These are phyloP conservation scores for Neurospora cerealis DNA, from an alignment of 495 filamentous ascomycete species.

Conservation along the genomic window DNA sequence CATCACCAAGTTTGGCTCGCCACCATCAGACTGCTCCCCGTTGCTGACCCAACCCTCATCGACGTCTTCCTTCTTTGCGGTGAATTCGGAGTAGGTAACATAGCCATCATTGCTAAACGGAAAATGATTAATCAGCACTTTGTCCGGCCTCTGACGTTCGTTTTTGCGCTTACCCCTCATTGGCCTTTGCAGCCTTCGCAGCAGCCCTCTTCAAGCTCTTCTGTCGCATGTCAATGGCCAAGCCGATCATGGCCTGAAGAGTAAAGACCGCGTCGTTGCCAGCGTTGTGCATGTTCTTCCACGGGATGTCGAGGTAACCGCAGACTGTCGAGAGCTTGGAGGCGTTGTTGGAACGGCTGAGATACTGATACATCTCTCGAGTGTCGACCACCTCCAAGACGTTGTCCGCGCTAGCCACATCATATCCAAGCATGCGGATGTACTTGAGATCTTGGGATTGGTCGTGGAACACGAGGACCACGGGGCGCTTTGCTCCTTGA, in stretches of 20 bases:
- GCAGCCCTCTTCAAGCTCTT: conserved; percentile 3
- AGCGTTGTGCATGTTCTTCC: conserved; percentile 72
- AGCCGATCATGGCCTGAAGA: conserved; percentile 59
- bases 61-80: conserved; percentile 4
- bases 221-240: conserved; percentile 41
- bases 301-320: conserved; percentile 47
- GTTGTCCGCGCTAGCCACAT: conserved; percentile 39
- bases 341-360: conserved; percentile 36
- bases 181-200: neutral
- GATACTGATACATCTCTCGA: conserved; percentile 50
- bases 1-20: conserved; percentile 4
- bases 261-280: conserved; percentile 93
- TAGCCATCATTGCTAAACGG: neutral
- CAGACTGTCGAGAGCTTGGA: conserved; percentile 53
- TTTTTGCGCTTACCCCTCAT: neutral
- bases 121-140: neutral
- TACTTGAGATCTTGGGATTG: conserved; percentile 55
- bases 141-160: neutral
- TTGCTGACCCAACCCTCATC: conserved; percentile 21
- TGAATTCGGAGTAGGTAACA: conserved; percentile 6
- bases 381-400: conserved; percentile 63
- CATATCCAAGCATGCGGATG: conserved; percentile 50
- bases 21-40: conserved; percentile 23
- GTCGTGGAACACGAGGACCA: conserved; percentile 75
- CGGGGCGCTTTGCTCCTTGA: conserved; percentile 34